Evolutionary conservation across 441 rosid species (phyloP).

Genomic region (Geranium incanum): DNA sequence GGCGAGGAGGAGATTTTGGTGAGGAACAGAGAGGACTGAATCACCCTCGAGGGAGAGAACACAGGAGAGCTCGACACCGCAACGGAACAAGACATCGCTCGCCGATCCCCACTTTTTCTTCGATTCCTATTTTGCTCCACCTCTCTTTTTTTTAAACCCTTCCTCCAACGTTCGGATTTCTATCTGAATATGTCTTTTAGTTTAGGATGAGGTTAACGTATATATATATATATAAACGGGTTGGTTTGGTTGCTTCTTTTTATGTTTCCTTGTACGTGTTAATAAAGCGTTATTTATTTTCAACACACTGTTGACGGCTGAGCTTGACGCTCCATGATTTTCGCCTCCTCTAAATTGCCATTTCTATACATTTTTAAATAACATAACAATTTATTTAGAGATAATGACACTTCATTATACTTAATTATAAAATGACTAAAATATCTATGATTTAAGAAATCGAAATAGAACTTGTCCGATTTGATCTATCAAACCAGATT

Average conservation of each 20-base stretch:
- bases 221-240: background rate
- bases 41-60: conserved; percentile 48
- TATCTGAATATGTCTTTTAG: background rate
- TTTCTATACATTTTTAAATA: background rate
- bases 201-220: background rate
- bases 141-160: background rate
- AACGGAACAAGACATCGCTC: conserved; percentile 62
- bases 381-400: too few species aligned
- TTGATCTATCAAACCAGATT: too few species aligned
- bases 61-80: conserved; percentile 71
- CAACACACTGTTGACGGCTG: background rate
- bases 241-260: background rate
- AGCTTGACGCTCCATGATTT: background rate
- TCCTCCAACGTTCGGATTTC: background rate
- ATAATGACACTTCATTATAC: too few species aligned
- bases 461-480: too few species aligned
- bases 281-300: background rate
- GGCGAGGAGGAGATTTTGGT: conserved; percentile 39
- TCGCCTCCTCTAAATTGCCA: background rate
- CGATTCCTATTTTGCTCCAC: background rate
- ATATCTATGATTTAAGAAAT: too few species aligned
- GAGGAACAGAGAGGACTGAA: conserved; percentile 46
- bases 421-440: too few species aligned
- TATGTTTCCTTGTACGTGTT: background rate
- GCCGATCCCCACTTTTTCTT: background rate